phyloP scores from a whole-genome alignment of 192 early-diverging fungal genomes.

The Coemansia sp. region DNA sequence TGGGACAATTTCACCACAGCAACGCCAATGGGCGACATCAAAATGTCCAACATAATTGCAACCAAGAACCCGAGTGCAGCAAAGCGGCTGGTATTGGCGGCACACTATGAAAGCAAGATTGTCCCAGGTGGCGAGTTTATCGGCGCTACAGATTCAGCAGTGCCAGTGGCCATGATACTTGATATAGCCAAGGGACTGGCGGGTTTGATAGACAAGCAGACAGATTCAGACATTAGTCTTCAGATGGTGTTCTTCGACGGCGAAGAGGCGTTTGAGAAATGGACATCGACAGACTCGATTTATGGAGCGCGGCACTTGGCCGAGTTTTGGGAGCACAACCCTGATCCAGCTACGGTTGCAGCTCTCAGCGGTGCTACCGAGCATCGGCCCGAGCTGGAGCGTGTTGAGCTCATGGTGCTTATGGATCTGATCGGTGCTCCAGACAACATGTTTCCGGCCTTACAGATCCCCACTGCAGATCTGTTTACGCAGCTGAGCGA shows the following conservation, averaged over 20 bases:
- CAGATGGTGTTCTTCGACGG: constrained; percentile 98
- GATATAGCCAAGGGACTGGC: constrained; percentile 77
- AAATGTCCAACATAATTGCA: constrained; percentile 86
- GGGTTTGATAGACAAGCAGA: constrained; percentile 54
- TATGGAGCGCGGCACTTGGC: constrained; percentile 91
- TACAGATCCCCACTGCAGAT: constrained; percentile 59
- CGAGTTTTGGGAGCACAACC: constrained; percentile 65
- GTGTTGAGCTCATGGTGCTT: constrained; percentile 83
- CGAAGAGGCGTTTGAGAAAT: constrained; percentile 84
- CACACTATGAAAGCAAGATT: constrained; percentile 93
- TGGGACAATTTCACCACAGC: constrained; percentile 70
- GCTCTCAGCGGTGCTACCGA: constrained; percentile 20
- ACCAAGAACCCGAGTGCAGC: constrained; percentile 78
- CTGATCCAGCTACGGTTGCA: constrained; percentile 41
- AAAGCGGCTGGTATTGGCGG: constrained; percentile 78
- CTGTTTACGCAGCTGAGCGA: constrained; percentile 66
- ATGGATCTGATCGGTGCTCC: constrained; percentile 81
- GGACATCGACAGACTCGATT: constrained; percentile 78
- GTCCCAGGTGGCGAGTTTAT: constrained; percentile 67
- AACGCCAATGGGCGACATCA: constrained; percentile 75
- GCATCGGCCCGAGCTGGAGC: constrained; percentile 56
- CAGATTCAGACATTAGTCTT: constrained; percentile 58
- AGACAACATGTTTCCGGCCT: constrained; percentile 52
- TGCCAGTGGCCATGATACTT: constrained; percentile 86
- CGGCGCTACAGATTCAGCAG: constrained; percentile 89